Base-by-base conservation (phyloP, 2,329 filamentous ascomycete species). In the Mycosphaerella sp. region DNA sequence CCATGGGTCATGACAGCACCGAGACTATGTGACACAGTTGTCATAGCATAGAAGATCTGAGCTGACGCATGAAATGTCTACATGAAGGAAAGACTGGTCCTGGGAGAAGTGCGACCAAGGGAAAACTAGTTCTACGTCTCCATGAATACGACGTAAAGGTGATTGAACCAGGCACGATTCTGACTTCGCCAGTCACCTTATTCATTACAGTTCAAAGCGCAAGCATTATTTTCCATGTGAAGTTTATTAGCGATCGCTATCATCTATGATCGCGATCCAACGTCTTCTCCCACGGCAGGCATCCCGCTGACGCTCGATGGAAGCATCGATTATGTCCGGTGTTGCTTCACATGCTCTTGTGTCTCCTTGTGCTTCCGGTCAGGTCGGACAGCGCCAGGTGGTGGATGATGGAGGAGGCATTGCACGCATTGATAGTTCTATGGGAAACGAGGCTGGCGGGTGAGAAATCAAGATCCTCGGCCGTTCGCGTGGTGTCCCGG, bases 121-220 rank as follows among this genome's bases (percentile, higher is more conserved):
- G 36, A 16, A 14, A 9, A n/a, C n/a, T n/a, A n/a, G n/a, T n/a
- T n/a, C 12, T 14, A 39, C 2, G 14, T 39, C 36, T 14, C 17
- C 36, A n/a, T 39, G n/a, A 18, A 39, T 14, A 39, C 10, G 8
- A 6, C 21, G 13, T 12, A 8, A 41, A 41, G 1, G 21, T 2
- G 4, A 14, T 14, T 18, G 16, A 52, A 44, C 52, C 52, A 14
- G 48, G 40, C 12, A 57, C 44, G 25, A 42, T 62, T 55, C 7
- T 53, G 44, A 48, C 34, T 18, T 52, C 42, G 21, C 56, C 44
- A 4, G 49, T 45, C 9, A 21, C 40, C 37, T 54, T 52, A 16
- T 57, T 51, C 52, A 50, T 55, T 6, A 47, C 42, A 13, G 48
- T 52, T 16, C 42, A 39, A 13, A 50, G 50, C n/a, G n/a, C n/a